These are phyloP conservation scores for Mucor racemosus DNA, from an alignment of 371 early-diverging fungal genomes.

Conservation along the genomic window DNA sequence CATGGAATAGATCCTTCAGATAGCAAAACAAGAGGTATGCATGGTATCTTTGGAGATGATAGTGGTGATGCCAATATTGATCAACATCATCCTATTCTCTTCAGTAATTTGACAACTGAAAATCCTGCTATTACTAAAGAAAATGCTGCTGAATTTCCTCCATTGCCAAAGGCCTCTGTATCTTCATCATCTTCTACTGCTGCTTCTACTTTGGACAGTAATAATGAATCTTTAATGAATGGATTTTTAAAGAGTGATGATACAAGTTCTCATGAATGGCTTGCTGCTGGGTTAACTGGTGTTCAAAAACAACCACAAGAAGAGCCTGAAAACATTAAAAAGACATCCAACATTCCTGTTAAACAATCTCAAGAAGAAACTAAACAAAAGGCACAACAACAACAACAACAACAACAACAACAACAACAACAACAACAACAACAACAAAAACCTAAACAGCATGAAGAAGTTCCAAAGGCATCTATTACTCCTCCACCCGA, in stretches of 20 bases:
- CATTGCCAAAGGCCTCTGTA: not conserved
- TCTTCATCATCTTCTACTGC: not conserved
- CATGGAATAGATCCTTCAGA: not conserved
- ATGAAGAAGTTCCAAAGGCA: not conserved
- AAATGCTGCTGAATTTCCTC: not conserved
- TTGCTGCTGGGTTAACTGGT: constrained; percentile 13
- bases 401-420: constrained; percentile 12
- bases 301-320: constrained; percentile 10
- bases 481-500: constrained; percentile 27
- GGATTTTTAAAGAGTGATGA: constrained; percentile 14
- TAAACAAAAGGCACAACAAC: not conserved
- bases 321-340: constrained; percentile 8
- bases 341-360: constrained; percentile 1
- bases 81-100: not conserved
- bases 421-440: not conserved
- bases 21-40: not conserved
- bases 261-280: not conserved
- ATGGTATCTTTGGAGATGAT: not conserved
- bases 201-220: not conserved
- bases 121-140: not conserved
- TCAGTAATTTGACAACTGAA: not conserved
- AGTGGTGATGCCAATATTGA: not conserved
- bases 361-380: not conserved
- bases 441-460: not conserved
- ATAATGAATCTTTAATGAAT: not conserved